Conservation (phyloP, 306 rosid genomes). For the Abrus precatorius region DNA sequence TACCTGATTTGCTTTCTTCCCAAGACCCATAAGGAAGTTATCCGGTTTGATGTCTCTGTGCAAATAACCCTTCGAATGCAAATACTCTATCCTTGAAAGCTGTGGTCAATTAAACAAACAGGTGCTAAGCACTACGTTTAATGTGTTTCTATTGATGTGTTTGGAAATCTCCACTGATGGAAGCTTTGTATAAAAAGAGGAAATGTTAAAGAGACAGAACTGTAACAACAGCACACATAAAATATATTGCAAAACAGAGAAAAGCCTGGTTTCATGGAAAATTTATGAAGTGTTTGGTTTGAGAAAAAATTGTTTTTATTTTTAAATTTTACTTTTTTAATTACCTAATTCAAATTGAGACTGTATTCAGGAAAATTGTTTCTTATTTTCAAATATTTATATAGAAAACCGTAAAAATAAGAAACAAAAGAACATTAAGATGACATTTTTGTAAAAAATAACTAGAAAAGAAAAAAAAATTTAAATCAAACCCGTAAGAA, state of each 20-base stretch:
- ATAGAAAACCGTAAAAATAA: no score
- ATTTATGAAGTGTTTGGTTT: no score
- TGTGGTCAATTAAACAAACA: constrained; percentile 37
- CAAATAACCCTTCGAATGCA: constrained; percentile 77
- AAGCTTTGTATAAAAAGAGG: background rate
- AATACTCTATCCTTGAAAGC: constrained; percentile 68
- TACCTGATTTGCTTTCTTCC: constrained; percentile 94
- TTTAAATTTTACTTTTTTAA: no score
- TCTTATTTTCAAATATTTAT: no score
- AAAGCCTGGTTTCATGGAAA: background rate
- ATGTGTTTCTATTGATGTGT: background rate
- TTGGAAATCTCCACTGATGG: background rate
- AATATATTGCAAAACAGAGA: background rate
- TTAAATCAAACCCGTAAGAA: background rate
- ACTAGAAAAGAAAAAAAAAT: background rate
- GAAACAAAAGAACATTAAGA: no score
- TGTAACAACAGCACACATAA: background rate
- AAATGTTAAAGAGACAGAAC: constrained; percentile 13
- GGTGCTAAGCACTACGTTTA: no score
- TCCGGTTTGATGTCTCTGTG: constrained; percentile 97
- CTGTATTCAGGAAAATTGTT: no score
- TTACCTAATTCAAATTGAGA: no score
- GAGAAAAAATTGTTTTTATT: no score
- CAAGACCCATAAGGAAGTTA: constrained; percentile 97
- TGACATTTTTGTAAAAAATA: no score